These are phyloP conservation scores for Aristolochia fimbriata DNA, from an alignment of 164 flowering plant genomes.

Conservation along the genomic window DNA sequence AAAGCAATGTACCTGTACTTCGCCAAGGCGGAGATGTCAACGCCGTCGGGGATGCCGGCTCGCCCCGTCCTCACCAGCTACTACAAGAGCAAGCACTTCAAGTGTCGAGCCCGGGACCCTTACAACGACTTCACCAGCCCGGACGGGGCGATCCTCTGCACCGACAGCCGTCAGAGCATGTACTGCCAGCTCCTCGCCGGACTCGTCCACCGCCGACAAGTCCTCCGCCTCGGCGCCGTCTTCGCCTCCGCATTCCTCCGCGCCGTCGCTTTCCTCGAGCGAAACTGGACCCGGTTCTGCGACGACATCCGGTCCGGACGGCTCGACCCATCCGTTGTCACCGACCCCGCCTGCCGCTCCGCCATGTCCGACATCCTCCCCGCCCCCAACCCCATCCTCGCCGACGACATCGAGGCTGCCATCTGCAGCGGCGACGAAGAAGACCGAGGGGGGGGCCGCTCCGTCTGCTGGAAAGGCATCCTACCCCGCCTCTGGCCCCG, in stretches of 20 bases:
- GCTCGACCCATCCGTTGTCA: constrained; percentile 24
- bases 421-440: constrained; percentile 24
- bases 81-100: constrained; percentile 78
- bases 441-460: too few species aligned
- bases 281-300: constrained; percentile 42
- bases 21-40: constrained; percentile 50
- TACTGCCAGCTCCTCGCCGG: constrained; percentile 75
- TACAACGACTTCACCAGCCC: constrained; percentile 71
- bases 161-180: constrained; percentile 73
- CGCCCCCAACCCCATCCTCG: constrained; percentile 39
- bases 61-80: constrained; percentile 82
- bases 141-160: constrained; percentile 52
- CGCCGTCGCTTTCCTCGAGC: constrained; percentile 57
- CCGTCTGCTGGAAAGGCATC: constrained; percentile 76
- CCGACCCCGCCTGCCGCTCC: constrained; percentile 33
- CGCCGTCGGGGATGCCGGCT: constrained; percentile 60
- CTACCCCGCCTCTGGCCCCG: constrained; percentile 63
- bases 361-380: constrained; percentile 29
- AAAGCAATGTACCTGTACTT: constrained; percentile 75
- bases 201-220: constrained; percentile 47
- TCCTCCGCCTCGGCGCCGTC: constrained; percentile 74
- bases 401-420: constrained; percentile 45
- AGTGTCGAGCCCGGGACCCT: constrained; percentile 43
- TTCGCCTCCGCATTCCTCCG: constrained; percentile 81
- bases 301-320: constrained; percentile 46